These are phyloP conservation scores for Epicoccum nigrum DNA, from an alignment of 2,329 filamentous ascomycete species.

Conservation along the genomic window DNA sequence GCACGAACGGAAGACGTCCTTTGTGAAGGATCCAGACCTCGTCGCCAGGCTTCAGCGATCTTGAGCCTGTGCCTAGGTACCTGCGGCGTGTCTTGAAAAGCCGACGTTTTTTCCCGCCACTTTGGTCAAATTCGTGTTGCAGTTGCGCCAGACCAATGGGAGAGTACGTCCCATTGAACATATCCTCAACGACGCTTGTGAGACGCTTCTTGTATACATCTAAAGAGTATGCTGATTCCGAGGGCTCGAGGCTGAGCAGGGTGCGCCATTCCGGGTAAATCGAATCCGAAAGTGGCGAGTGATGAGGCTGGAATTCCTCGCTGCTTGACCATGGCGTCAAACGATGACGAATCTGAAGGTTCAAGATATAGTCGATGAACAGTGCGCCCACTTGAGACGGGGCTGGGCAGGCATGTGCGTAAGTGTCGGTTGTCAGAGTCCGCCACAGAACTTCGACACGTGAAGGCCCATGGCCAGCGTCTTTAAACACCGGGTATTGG, in stretches of 20 bases:
- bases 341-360: slow-evolving; percentile 35
- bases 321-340: slow-evolving; percentile 35
- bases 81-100: slow-evolving; percentile 29
- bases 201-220: slow-evolving; percentile 27
- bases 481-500: slow-evolving; percentile 22
- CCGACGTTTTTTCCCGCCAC: slow-evolving; percentile 27
- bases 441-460: slow-evolving; percentile 34
- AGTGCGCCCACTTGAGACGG: slow-evolving; percentile 20
- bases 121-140: slow-evolving; percentile 37
- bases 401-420: slow-evolving; percentile 27
- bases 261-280: slow-evolving; percentile 37
- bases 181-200: slow-evolving; percentile 25
- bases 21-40: slow-evolving; percentile 31
- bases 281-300: slow-evolving; percentile 30
- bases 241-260: slow-evolving; percentile 29
- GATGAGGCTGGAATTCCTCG: slow-evolving; percentile 35
- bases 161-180: slow-evolving; percentile 38
- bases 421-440: slow-evolving; percentile 34
- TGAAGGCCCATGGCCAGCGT: slow-evolving; percentile 12
- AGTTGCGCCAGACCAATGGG: slow-evolving; percentile 35
- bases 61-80: slow-evolving; percentile 31
- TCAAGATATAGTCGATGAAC: slow-evolving; percentile 38
- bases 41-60: slow-evolving; percentile 26
- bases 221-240: slow-evolving; percentile 23
- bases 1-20: slow-evolving; percentile 24